Evolutionary conservation across 1,139 yeast species (phyloP), one percentile per base, ranked within the genome.

Genomic region (Debaryomyces singareniensis): DNA sequence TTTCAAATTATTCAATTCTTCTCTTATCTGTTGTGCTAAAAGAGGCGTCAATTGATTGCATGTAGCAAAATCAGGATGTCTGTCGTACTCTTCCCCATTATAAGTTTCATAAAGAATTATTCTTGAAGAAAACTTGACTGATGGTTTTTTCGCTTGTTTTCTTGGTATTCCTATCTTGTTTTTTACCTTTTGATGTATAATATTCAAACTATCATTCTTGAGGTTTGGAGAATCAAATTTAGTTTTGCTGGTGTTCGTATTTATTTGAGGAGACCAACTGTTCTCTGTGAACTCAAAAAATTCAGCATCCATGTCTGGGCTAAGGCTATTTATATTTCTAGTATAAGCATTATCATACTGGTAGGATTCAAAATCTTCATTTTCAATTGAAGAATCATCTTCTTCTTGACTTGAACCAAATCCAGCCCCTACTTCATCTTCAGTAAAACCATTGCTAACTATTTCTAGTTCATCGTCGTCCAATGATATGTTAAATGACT

Each of bases 61-160:
- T 2, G 97, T 87, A 4, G 95, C 95, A 26, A 81, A 69, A 41
- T 87, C 97, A 0, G 97, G 96, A 40, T 82, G 87, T 45, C 98
- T 76, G 53, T 91, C 97, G 52, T 91, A 91, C 43, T 85, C 96
- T 12, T 74, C 78, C 28, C 81, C 79, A 37, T 82, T 74, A 53
- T 83, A 87, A 0, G 96, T 91, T 39, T 87, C 95, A 55, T 80
- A 91, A 29, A 91, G 70, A 9, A 86, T 74, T 40, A 91, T 85
- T 45, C 87, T 70, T 1, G 95, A 80, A 3, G 95, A 81, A 54
- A 91, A 91, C 28, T 75, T 59, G n/a, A 91, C 95, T 11, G 61
- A 58, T 23, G 40, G 33, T 29, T 29, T 23, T 31, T n/a, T 18
- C 5, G 11, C 20, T 6, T 15, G 24, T 20, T 16, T 25, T 7